Evolutionary conservation across 2,329 filamentous ascomycete genomes (phyloP), one percentile per base, ranked within the genome.

Genomic region (Apiospora pterosperma): DNA sequence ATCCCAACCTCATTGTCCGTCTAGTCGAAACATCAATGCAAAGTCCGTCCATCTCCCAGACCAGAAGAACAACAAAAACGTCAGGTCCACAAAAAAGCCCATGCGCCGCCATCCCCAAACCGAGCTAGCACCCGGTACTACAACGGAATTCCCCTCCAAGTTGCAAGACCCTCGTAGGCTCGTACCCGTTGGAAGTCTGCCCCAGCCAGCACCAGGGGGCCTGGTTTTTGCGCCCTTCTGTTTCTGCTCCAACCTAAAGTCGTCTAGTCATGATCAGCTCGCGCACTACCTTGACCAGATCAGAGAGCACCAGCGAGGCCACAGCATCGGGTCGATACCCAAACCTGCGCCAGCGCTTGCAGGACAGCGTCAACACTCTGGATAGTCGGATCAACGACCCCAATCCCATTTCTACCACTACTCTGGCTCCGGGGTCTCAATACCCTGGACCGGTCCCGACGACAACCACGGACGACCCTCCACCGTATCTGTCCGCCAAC

Each of bases 401-500:
- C 36, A 63, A 39, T 16, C 11, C 58, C 10, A 7, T n/a, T n/a
- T 10, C n/a, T 21, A 16, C 14, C 42, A 25, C 61, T 14, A 39
- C 61, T 16, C 31, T 58, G 61, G 58, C 59, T 34, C 36, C 64
- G 28, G 60, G 48, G 39, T 42, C 60, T 19, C 39, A 39, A 42
- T 62, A 62, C 60, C 60, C 39, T 62, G 60, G 38, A 34, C 60
- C 60, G 23, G 38, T 14, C 52, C 61, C 44, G 28, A 39, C 63
- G 21, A 38, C 36, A n/a, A 62, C 61, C 34, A 38, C 39, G 42
- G 61, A 55, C 55, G 65, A 67, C 38, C 65, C 63, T 31, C 65
- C 63, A n/a, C 65, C 65, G 16, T 67, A 67, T 38, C 38, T 67
- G 42, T 44, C 63, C 21, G 65, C 65, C 41, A 67, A 67, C 59